These are phyloP conservation scores for Emericellopsis cladophorae DNA, from an alignment of 2,329 filamentous ascomycete species.

Conservation along the genomic window DNA sequence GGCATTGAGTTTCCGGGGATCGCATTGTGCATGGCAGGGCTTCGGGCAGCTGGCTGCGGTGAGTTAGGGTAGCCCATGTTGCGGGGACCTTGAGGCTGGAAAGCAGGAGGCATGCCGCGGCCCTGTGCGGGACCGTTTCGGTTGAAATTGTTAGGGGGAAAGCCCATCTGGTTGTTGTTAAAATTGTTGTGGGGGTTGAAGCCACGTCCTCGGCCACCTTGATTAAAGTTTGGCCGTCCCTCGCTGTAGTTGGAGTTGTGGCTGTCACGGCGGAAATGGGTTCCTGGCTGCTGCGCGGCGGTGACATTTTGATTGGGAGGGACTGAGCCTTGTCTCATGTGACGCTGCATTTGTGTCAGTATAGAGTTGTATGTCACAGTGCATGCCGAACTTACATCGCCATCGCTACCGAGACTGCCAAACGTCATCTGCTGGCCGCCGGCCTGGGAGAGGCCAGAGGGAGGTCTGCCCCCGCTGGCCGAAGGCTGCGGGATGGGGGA, in stretches of 20 bases:
- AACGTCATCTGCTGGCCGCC: conserved; percentile 58
- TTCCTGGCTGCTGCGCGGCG: conserved; percentile 45
- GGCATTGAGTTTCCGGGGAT: conserved; percentile 28
- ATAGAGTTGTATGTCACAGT: background rate
- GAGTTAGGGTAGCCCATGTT: conserved; percentile 44
- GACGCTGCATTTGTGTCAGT: conserved; percentile 32
- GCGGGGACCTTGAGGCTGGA: conserved; percentile 26
- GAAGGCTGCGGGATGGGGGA: conserved; percentile 86
- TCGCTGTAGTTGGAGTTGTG: conserved; percentile 61
- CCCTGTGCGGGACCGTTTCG: conserved; percentile 29
- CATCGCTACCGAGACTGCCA: conserved; percentile 71
- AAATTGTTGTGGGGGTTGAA: conserved; percentile 32
- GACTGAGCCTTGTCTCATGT: conserved; percentile 55
- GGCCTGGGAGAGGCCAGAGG: conserved; percentile 59
- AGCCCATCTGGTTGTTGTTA: conserved; percentile 32
- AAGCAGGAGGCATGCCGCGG: conserved; percentile 37
- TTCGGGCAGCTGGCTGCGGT: conserved; percentile 46
- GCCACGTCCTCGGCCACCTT: conserved; percentile 35
- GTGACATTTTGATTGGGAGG: conserved; percentile 48
- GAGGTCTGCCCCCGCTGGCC: conserved; percentile 74
- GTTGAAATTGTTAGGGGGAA: conserved; percentile 28
- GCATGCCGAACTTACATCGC: conserved; percentile 53
- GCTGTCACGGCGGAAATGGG: conserved; percentile 75
- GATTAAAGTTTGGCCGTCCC: conserved; percentile 36
- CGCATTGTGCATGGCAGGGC: conserved; percentile 53